phyloP scores from a whole-genome alignment of 306 rosid species.

The Cicer judaicum region DNA sequence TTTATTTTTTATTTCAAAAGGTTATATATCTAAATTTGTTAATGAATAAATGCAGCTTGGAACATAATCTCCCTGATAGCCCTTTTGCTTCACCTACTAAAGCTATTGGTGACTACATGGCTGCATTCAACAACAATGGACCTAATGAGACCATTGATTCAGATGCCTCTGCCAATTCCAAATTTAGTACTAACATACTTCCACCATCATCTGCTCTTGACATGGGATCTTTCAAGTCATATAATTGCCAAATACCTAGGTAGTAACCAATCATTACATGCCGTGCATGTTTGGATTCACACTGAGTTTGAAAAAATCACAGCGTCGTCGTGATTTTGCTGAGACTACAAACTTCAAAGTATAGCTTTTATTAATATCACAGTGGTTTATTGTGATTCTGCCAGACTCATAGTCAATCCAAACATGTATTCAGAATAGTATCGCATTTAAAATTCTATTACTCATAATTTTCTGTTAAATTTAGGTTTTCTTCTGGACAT shows the following conservation, averaged over 20 bases:
- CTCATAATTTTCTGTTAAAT: neutral
- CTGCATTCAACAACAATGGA: conserved; percentile 56
- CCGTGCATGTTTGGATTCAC: no score
- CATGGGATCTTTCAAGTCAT: conserved; percentile 81
- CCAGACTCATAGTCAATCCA: no score
- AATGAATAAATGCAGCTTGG: conserved; percentile 74
- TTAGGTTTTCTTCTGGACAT: conserved; percentile 86
- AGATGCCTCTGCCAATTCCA: conserved; percentile 56
- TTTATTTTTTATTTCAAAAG: conserved; percentile 5
- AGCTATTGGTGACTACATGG: conserved; percentile 57
- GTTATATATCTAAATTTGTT: conserved; percentile 23
- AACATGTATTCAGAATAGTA: no score
- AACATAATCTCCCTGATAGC: conserved; percentile 95
- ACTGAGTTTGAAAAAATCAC: no score
- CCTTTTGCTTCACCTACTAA: conserved; percentile 97
- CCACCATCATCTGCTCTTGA: conserved; percentile 67
- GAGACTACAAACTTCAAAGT: neutral
- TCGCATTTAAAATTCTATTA: neutral
- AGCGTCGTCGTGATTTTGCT: no score
- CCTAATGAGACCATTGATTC: conserved; percentile 55
- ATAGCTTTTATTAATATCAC: no score
- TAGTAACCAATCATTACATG: conserved; percentile 35
- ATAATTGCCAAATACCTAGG: conserved; percentile 94
- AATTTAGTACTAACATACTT: conserved; percentile 55
- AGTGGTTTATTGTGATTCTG: no score